Evolutionary conservation across 176 grass and related monocot genomes (phyloP).

Genomic region (Cocos nucifera): DNA sequence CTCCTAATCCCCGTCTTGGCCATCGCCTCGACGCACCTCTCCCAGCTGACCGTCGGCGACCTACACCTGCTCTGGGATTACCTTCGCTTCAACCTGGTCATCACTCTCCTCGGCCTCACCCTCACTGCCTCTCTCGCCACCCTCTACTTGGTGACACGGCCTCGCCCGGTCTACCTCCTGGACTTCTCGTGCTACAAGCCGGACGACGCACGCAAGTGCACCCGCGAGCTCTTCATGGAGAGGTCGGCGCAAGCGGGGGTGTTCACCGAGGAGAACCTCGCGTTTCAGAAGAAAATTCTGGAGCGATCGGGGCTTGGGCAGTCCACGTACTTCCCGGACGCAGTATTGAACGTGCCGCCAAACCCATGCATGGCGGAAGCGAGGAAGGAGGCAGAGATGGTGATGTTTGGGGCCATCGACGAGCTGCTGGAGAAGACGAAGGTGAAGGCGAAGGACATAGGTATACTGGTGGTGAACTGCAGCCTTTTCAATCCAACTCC

Average conservation of each 20-base stretch:
- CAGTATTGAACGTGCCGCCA: not conserved
- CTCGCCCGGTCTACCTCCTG: slow-evolving; percentile 6
- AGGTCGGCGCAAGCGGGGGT: not conserved
- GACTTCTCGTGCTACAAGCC: slow-evolving; percentile 15
- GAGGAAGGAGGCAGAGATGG: slow-evolving; percentile 10
- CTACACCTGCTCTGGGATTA: not conserved
- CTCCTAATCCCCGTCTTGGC: slow-evolving; percentile 1
- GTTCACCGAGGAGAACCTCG: slow-evolving; percentile 2
- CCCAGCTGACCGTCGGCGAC: not conserved
- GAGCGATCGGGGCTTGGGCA: slow-evolving; percentile 8
- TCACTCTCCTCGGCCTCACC: not conserved
- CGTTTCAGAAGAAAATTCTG: slow-evolving; percentile 9
- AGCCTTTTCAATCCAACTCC: slow-evolving; percentile 11
- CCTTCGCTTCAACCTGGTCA: not conserved
- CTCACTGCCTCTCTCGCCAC: not conserved
- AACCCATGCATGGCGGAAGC: not conserved
- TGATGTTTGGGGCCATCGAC: slow-evolving; percentile 13
- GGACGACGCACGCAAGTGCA: not conserved
- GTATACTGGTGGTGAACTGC: slow-evolving; percentile 5
- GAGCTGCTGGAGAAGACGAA: not conserved
- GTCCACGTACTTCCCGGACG: slow-evolving; percentile 9
- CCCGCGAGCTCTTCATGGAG: not conserved
- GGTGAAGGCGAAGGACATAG: slow-evolving; percentile 7
- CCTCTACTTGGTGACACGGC: not conserved
- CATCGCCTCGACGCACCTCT: not conserved